Percentiles rank a stretch among this genome's conserved stretches.
Evolutionary conservation across 1,139 yeast species (phyloP).

Genomic region (Protomyces macrosporus): DNA sequence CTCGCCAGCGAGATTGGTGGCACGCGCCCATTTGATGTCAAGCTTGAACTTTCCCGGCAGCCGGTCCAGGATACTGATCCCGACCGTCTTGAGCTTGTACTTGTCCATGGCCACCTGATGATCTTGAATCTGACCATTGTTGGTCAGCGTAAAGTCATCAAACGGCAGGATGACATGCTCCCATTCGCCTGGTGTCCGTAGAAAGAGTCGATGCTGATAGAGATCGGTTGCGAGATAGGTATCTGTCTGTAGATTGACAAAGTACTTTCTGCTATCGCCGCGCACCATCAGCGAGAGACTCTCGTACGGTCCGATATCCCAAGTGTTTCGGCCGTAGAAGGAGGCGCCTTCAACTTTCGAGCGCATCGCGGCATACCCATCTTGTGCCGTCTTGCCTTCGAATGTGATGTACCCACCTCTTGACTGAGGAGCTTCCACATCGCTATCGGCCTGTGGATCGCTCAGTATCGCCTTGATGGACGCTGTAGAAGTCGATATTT

Average conservation of each 20-base stretch:
- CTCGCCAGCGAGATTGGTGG: conserved; percentile 32
- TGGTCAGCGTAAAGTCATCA: conserved; percentile 73
- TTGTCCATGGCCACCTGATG: conserved; percentile 57
- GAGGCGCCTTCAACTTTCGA: conserved; percentile 51
- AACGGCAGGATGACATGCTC: conserved; percentile 44
- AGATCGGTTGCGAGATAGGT: conserved; percentile 60
- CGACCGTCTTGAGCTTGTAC: conserved; percentile 64
- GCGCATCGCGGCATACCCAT: conserved; percentile 82
- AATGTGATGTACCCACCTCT: conserved; percentile 3
- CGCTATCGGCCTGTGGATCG: background rate
- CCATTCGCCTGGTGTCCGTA: conserved; percentile 65
- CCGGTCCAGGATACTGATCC: conserved; percentile 72
- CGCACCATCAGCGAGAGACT: conserved; percentile 64
- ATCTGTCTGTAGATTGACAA: conserved; percentile 75
- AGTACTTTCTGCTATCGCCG: conserved; percentile 69
- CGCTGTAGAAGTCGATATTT: conserved; percentile 1
- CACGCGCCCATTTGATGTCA: conserved; percentile 69
- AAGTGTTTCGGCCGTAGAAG: conserved; percentile 35
- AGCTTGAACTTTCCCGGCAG: conserved; percentile 72
- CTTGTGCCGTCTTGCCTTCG: conserved; percentile 19
- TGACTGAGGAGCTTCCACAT: background rate
- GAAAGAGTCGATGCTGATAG: conserved; percentile 73
- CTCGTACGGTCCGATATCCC: conserved; percentile 61
- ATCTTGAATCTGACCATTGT: conserved; percentile 75
- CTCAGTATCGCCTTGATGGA: background rate